These are phyloP conservation scores for Aureobasidium sp. DNA, from an alignment of 2,329 filamentous ascomycete species.

Conservation along the genomic window DNA sequence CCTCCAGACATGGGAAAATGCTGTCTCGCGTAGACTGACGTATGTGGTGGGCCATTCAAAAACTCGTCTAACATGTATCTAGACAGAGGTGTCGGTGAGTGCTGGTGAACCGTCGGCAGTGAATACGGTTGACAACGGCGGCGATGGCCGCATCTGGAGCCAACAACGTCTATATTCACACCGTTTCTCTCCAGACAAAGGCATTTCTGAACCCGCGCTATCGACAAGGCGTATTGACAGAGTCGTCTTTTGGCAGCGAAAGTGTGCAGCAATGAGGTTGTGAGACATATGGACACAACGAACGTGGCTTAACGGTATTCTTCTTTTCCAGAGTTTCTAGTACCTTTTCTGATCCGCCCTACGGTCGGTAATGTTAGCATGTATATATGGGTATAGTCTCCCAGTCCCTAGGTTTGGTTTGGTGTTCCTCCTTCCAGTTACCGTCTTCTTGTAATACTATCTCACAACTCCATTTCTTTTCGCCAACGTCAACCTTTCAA, in stretches of 20 bases:
- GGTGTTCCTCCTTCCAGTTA: neutral
- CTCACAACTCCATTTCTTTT: neutral
- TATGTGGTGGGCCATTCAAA: neutral
- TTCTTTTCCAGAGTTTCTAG: neutral
- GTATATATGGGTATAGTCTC: neutral
- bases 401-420: neutral
- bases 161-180: constrained; percentile 3
- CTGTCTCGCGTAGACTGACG: neutral
- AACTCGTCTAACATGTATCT: neutral
- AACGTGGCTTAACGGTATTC: constrained; percentile 6
- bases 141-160: constrained; percentile 5
- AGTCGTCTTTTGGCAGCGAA: neutral
- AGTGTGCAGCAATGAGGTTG: neutral
- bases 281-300: neutral
- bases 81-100: neutral
- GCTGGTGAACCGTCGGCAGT: neutral
- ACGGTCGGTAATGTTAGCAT: neutral
- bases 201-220: neutral
- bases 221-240: constrained; percentile 4
- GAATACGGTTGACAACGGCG: neutral
- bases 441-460: neutral
- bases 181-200: neutral
- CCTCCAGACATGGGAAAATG: neutral
- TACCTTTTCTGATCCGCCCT: neutral
- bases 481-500: neutral